Percentiles rank a stretch among this genome's conserved stretches.
These are phyloP conservation scores for Vishniacozyma victoriae DNA, from an alignment of 768 basidiomycete genomes.

Conservation along the genomic window DNA sequence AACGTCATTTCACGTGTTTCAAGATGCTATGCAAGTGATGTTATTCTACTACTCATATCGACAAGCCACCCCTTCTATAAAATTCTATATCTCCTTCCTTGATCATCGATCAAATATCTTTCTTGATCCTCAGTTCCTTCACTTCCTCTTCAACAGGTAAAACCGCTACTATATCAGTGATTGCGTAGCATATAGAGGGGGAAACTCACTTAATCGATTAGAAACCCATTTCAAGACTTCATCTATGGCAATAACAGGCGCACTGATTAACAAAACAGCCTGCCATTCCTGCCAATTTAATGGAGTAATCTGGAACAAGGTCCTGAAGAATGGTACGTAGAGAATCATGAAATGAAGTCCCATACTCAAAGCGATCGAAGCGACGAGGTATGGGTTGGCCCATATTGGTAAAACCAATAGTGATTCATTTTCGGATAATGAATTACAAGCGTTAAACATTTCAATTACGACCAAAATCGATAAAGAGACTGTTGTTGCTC, in stretches of 20 bases:
- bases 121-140: no score
- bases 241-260: constrained; percentile 82
- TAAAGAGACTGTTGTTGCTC: constrained; percentile 90
- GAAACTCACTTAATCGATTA: constrained; percentile 10
- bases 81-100: no score
- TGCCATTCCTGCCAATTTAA: constrained; percentile 94
- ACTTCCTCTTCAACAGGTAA: no score
- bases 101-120: no score
- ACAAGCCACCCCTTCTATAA: no score
- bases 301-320: constrained; percentile 83
- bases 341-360: constrained; percentile 86
- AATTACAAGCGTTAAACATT: constrained; percentile 58
- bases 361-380: constrained; percentile 85
- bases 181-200: neutral
- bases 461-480: constrained; percentile 77
- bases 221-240: constrained; percentile 72
- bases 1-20: no score
- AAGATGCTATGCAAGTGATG: no score
- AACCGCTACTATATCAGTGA: no score
- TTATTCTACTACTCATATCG: no score
- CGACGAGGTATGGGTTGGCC: constrained; percentile 91
- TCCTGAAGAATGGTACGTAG: constrained; percentile 92
- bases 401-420: constrained; percentile 81
- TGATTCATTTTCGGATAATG: constrained; percentile 93
- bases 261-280: constrained; percentile 79